A percentile compares a stretch with the other conserved stretches of the same genome.
These are phyloP conservation scores for Isabelozyma rhagii DNA, from an alignment of 805 yeast species.

Conservation along the genomic window DNA sequence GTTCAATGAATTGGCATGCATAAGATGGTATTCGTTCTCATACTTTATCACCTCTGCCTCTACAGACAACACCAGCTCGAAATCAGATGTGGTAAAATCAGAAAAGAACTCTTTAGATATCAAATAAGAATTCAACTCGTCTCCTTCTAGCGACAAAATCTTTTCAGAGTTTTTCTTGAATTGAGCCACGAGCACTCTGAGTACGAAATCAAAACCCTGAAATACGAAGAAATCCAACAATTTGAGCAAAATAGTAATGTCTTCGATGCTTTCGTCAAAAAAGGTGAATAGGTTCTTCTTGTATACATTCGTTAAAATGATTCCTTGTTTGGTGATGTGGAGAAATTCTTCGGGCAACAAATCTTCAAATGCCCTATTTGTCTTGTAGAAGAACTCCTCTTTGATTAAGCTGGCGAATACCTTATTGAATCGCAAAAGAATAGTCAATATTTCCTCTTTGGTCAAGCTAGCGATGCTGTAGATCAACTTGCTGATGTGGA, in stretches of 20 bases:
- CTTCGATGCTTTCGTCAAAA: constrained; percentile 12
- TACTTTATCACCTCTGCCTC: constrained; percentile 28
- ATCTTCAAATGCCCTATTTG: constrained; percentile 35
- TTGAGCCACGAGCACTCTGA: constrained; percentile 23
- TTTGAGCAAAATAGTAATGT: constrained; percentile 3
- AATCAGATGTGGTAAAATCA: constrained; percentile 1
- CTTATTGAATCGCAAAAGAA: constrained; percentile 32
- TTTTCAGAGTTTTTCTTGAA: constrained; percentile 12
- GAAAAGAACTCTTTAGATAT: constrained; percentile 14
- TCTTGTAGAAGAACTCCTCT: constrained; percentile 35
- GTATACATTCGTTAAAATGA: constrained; percentile 20
- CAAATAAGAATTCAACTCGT: constrained; percentile 20
- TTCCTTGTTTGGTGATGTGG: constrained; percentile 36
- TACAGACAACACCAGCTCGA: constrained; percentile 10
- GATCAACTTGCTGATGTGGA: constrained; percentile 16
- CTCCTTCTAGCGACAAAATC: constrained; percentile 19
- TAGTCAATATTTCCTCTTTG: constrained; percentile 27
- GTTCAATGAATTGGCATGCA: constrained; percentile 35
- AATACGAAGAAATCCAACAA: constrained; percentile 35
- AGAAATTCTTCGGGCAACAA: constrained; percentile 18
- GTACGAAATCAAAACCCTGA: constrained; percentile 37
- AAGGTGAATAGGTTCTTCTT: constrained; percentile 16
- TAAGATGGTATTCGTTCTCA: constrained; percentile 37
- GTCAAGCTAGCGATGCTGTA: constrained; percentile 13
- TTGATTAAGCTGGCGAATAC: constrained; percentile 20